Evolutionary conservation across 2,329 filamentous ascomycete species (phyloP).

Genomic region (Nothopassalora personata): DNA sequence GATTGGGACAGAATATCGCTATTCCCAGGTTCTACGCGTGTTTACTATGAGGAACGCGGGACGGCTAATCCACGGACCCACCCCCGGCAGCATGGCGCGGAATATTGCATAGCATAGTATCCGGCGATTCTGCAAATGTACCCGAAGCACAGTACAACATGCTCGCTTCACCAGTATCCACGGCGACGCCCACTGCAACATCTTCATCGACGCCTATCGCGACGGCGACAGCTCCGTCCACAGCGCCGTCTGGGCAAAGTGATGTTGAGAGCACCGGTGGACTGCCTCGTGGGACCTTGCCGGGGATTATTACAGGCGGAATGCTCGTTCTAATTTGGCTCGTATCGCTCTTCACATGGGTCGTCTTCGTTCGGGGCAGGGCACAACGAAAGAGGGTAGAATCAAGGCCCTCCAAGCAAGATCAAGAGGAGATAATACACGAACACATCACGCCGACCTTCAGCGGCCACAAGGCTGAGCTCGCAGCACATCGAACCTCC

Average conservation of each 20-base stretch:
- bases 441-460: not conserved
- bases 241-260: not conserved
- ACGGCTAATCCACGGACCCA: too few species aligned
- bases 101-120: too few species aligned
- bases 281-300: not conserved
- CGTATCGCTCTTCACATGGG: conserved; percentile 4
- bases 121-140: conserved; percentile 13
- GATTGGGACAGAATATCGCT: too few species aligned
- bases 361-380: conserved; percentile 1
- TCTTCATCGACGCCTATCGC: not conserved
- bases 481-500: conserved; percentile 1
- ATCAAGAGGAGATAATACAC: not conserved
- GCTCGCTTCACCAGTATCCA: conserved; percentile 2
- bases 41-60: too few species aligned
- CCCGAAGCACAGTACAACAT: conserved; percentile 19
- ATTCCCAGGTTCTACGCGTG: too few species aligned
- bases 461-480: conserved; percentile 1
- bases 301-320: not conserved
- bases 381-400: not conserved
- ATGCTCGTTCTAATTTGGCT: conserved; percentile 4
- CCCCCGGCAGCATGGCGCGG: too few species aligned
- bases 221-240: not conserved
- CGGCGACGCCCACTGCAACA: not conserved
- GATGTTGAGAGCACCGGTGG: not conserved
- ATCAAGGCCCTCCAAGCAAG: not conserved